Evolutionary conservation across 192 early-diverging fungal genomes (phyloP).

Genomic region (Mortierella claussenii): DNA sequence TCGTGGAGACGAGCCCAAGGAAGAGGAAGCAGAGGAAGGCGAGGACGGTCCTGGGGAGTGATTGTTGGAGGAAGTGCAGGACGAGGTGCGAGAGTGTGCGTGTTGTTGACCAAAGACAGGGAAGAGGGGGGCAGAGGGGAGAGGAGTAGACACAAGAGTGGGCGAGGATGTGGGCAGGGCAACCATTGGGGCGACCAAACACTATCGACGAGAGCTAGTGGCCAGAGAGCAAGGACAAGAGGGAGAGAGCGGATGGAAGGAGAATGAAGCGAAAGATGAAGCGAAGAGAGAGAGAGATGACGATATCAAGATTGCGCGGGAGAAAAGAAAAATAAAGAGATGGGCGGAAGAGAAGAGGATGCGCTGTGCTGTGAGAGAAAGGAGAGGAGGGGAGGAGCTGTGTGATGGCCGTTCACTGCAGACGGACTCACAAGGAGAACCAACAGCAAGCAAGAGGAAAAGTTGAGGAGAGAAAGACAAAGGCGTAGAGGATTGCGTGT

Average conservation of each 20-base stretch:
- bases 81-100: conserved; percentile 1
- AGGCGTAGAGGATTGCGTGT: background rate
- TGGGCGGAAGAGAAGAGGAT: background rate
- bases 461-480: background rate
- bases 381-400: background rate
- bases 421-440: background rate
- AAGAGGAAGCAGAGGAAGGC: conserved; percentile 23
- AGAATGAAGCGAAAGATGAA: background rate
- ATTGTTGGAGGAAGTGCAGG: conserved; percentile 15
- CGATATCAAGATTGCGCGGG: background rate
- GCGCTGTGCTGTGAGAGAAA: background rate
- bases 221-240: background rate
- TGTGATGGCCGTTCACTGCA: background rate
- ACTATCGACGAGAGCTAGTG: background rate
- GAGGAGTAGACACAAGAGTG: conserved; percentile 23
- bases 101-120: background rate
- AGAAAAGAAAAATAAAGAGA: background rate
- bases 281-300: background rate
- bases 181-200: conserved; percentile 13
- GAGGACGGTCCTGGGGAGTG: conserved; percentile 19
- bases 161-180: conserved; percentile 34
- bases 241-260: background rate
- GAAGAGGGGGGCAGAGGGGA: conserved; percentile 7
- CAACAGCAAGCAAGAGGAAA: background rate
- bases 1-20: conserved; percentile 35